These are phyloP conservation scores for Lepiota brunneoincarnata DNA, from an alignment of 768 basidiomycete species.

Conservation along the genomic window DNA sequence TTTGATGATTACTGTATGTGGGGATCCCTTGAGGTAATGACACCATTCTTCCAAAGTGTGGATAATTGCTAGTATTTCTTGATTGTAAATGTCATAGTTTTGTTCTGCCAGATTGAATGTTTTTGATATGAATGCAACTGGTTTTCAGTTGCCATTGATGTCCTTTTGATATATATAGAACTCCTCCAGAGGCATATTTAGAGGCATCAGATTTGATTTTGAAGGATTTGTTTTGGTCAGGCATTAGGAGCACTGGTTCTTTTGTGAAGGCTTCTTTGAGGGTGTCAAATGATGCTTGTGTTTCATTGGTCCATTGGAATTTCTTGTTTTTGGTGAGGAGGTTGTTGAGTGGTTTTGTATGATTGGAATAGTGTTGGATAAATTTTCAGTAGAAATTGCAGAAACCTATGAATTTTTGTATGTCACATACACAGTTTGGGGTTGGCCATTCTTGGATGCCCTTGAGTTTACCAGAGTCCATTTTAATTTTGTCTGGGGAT, in stretches of 20 bases:
- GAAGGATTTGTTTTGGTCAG: constrained; percentile 18
- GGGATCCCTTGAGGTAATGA: too few species aligned
- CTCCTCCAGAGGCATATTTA: constrained; percentile 28
- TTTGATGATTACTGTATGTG: too few species aligned
- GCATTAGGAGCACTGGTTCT: constrained; percentile 24
- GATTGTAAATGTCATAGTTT: too few species aligned
- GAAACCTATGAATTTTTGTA: constrained; percentile 44
- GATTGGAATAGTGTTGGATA: constrained; percentile 26
- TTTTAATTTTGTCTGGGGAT: not conserved
- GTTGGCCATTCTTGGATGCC: constrained; percentile 6
- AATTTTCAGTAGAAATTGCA: constrained; percentile 35
- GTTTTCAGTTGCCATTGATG: not conserved
- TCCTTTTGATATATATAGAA: constrained; percentile 16
- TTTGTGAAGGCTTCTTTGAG: constrained; percentile 25
- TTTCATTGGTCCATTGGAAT: constrained; percentile 23
- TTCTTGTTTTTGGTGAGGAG: constrained; percentile 23
- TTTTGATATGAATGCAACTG: too few species aligned
- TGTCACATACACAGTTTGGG: constrained; percentile 17
- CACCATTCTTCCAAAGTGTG: too few species aligned
- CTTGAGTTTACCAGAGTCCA: constrained; percentile 9
- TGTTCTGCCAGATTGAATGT: too few species aligned
- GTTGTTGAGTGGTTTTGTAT: constrained; percentile 24
- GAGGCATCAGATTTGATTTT: constrained; percentile 29
- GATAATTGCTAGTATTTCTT: too few species aligned
- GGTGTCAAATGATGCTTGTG: constrained; percentile 22